Base-by-base conservation (phyloP, 495 filamentous ascomycete species). In the Bathelium albidoporum region DNA sequence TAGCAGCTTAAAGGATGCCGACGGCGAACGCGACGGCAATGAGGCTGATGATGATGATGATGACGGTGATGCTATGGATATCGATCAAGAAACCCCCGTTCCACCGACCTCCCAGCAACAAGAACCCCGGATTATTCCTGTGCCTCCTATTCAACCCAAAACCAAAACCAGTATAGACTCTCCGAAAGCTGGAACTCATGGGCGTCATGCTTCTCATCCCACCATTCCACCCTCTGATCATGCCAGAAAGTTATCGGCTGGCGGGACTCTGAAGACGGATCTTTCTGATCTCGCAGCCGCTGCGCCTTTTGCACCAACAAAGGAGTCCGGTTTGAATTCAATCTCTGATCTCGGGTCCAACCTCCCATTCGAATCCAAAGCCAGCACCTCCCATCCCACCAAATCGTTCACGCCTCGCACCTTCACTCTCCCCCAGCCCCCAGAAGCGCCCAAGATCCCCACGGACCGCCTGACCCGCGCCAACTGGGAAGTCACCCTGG, bases 351-450 rank as follows among this genome's bases (percentile, higher is more conserved):
- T 96, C 39, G 79, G 78, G 28, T 76, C 81, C 7, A 85, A 78
- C 1, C 82, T 96, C 1, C 90, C 90, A 0, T 94, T 93, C 72
- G 74, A 85, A 63, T 91, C 88, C 45, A 76, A 79, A 32, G 71
- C 90, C 1, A 80, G 85, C 3, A 64, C 73, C 22, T 73, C 74
- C 18, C 69, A 78, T 20, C 78, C 79, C 1, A 59, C 78, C 22
- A 74, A 76, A 61, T 64, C 70, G n/a, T 64, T 65, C 32, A 64
- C 53, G n/a, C 59, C 75, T 3, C 72, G 76, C 11, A 72, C 74
- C 4, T 75, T 89, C 3, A 65, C 75, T 1, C 79, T 89, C 9
- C 90, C 90, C 0, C 72, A 78, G 12, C 78, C 85, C 1, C 91
- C 91, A 0, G 80, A 79, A 62, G 81, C 79, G 1, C 74, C 74